Conservation (phyloP, 441 rosid genomes). For the Capsella rubella region DNA sequence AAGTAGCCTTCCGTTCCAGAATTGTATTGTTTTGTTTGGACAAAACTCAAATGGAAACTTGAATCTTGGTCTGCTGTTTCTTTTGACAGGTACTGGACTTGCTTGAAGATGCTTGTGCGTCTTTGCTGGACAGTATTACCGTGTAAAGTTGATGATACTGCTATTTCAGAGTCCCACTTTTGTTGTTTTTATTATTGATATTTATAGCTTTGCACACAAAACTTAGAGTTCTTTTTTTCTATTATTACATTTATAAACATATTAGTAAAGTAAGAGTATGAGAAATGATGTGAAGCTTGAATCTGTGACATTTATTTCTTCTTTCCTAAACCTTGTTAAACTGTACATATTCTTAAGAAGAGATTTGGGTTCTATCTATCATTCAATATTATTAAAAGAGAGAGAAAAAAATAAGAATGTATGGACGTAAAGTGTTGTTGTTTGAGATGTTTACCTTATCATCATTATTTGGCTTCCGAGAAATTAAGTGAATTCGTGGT, state of each 20-base stretch:
- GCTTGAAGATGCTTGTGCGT: conserved; percentile 93
- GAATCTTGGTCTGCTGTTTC: background rate
- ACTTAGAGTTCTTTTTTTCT: background rate
- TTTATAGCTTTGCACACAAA: conserved; percentile 4
- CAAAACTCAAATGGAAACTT: background rate
- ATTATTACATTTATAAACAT: conserved; percentile 12
- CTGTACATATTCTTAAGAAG: no score
- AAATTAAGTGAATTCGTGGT: no score
- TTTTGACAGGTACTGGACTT: conserved; percentile 76
- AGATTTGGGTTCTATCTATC: no score
- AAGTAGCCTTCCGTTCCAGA: background rate
- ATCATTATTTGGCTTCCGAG: no score
- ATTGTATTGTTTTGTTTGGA: background rate
- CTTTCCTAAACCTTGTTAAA: no score
- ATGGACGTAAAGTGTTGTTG: no score
- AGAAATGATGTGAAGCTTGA: no score
- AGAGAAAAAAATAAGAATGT: no score
- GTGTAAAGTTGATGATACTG: background rate
- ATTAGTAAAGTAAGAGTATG: no score
- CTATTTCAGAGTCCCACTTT: background rate
- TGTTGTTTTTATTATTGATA: background rate
- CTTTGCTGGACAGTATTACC: conserved; percentile 66
- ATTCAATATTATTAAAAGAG: no score
- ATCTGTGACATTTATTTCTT: no score
- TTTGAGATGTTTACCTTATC: no score